Base-by-base conservation (phyloP, 1,284 basidiomycete genomes). In the Sanghuangporus baumii region DNA sequence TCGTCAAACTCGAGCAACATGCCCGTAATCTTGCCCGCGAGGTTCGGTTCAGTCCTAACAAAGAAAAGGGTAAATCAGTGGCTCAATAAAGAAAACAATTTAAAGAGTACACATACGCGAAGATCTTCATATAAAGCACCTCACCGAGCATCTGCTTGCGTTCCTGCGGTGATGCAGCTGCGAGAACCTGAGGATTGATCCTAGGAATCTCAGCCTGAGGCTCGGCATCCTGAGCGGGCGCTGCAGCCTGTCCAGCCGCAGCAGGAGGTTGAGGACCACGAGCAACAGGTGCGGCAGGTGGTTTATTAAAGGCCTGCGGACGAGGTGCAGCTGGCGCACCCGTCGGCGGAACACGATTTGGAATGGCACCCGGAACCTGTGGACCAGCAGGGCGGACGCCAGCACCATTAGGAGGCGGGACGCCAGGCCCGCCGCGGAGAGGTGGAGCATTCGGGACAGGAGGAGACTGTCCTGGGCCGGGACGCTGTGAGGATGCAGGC, bases 1-100 rank as follows among this genome's bases (percentile, higher is more conserved):
- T 96, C 96, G 76, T 97, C 94, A 93, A 98, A 97, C 85, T 98
- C 95, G 68, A 96, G 85, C 70, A 97, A 81, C 94, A 97, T 96
- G 65, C 93, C 95, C 62, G 95, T 98, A 75, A 98, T 97, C 84
- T 98, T 97, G 67, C 95, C 95, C 65, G 96, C 94, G 71, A 96
- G 81, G 47, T 96, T 94, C 62, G 94, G 92, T 66, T 91, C 84
- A 52, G 82, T 68, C 20, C 87, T 91, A 69, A 20, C 31, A 5
- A 61, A 66, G 20, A 37, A 54, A 36, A 36, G 23, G 23, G 14
- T 12, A 6, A 11, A 65, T 65, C 31, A 48, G 37, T 65, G 70
- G 64, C 31, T 67, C 65, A 57, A 67, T 62, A 43, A 62, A 60
- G 65, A 58, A 52, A 41, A 60, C 23, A 64, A 46, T 20, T 56